Percentiles rank a stretch among this genome's conserved stretches.
Conservation (phyloP, 169 alveolate species). For the Cryptosporidium canis region DNA sequence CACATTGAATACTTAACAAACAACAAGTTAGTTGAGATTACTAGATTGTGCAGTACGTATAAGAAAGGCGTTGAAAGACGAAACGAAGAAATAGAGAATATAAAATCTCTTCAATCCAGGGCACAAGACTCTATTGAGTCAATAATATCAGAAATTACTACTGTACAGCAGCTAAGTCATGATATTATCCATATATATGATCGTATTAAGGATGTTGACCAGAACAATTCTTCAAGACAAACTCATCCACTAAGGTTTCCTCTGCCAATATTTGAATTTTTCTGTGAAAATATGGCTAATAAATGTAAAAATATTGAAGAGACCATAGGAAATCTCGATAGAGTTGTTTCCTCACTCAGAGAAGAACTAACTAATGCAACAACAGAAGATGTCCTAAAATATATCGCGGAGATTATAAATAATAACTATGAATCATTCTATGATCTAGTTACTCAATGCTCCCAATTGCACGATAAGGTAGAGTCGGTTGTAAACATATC, state of each 20-base stretch:
- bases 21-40: conserved; percentile 49
- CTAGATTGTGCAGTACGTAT: conserved; percentile 45
- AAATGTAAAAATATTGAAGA: conserved; percentile 57
- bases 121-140: conserved; percentile 47
- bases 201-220: conserved; percentile 56
- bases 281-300: conserved; percentile 61
- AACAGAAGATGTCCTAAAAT: conserved; percentile 11
- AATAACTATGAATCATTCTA: conserved; percentile 43
- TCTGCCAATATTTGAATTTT: conserved; percentile 62
- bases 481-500: conserved; percentile 61
- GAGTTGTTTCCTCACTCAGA: conserved; percentile 36
- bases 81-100: conserved; percentile 62
- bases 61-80: conserved; percentile 69
- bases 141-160: conserved; percentile 42
- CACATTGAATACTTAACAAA: conserved; percentile 60
- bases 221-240: conserved; percentile 42
- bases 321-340: conserved; percentile 23
- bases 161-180: conserved; percentile 61
- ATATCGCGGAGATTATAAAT: conserved; percentile 41
- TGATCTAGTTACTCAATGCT: conserved; percentile 24
- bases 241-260: conserved; percentile 60
- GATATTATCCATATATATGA: conserved; percentile 56
- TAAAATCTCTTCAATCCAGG: conserved; percentile 45
- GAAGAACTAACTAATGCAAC: conserved; percentile 48
- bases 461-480: conserved; percentile 54